phyloP scores from a whole-genome alignment of 495 filamentous ascomycete genomes.

The Oidiodendron maius region DNA sequence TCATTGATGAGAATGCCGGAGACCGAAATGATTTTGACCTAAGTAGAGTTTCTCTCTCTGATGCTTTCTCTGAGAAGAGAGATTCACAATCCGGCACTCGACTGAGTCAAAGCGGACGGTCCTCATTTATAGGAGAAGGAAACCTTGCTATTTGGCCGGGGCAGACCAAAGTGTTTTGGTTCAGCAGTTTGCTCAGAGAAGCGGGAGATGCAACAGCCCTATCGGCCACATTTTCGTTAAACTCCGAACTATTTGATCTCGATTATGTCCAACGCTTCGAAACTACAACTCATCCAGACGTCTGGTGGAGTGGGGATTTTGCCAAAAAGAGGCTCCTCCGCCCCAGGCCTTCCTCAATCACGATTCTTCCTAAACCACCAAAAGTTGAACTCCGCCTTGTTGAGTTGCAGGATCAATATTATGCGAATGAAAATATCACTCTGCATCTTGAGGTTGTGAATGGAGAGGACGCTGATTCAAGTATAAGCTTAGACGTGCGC shows the following conservation, averaged over 20 bases:
- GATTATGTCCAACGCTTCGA: slow-evolving; percentile 53
- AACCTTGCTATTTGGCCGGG: slow-evolving; percentile 66
- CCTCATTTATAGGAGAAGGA: slow-evolving; percentile 44
- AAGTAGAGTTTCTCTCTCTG: slow-evolving; percentile 21
- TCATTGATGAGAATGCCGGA: not conserved
- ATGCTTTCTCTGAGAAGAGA: not conserved
- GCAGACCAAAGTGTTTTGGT: slow-evolving; percentile 62
- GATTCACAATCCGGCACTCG: slow-evolving; percentile 10
- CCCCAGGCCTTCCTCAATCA: slow-evolving; percentile 44
- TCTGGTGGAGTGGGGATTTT: slow-evolving; percentile 51
- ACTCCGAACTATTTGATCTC: slow-evolving; percentile 62
- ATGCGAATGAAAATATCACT: slow-evolving; percentile 68
- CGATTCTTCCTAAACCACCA: slow-evolving; percentile 81
- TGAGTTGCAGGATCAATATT: slow-evolving; percentile 63
- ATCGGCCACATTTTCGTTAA: slow-evolving; percentile 55
- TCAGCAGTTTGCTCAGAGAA: slow-evolving; percentile 71
- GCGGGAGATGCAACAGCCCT: slow-evolving; percentile 67
- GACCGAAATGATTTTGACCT: not conserved
- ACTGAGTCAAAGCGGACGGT: not conserved
- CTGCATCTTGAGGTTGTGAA: slow-evolving; percentile 70
- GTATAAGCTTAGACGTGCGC: slow-evolving; percentile 59
- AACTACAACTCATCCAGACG: slow-evolving; percentile 26
- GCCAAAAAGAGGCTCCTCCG: slow-evolving; percentile 42
- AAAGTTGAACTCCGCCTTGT: slow-evolving; percentile 73
- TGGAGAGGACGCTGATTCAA: slow-evolving; percentile 74